Base-by-base conservation (phyloP, 495 filamentous ascomycete genomes). In the Penicillium salamii region DNA sequence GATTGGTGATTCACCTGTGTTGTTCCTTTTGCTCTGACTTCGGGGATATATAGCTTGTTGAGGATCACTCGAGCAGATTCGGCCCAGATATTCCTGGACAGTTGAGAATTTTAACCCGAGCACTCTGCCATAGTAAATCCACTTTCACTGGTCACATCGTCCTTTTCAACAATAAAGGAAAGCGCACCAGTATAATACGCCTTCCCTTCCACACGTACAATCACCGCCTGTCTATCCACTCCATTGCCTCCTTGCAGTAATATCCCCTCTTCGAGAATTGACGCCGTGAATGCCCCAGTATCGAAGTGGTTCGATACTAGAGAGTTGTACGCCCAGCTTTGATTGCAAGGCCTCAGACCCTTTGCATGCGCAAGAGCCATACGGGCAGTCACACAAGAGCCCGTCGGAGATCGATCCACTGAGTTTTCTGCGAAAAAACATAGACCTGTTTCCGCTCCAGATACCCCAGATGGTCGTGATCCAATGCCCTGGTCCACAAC, bases 331-430 rank as follows among this genome's bases (percentile, higher is more conserved):
- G 52, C 40, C 35, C 61, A 42, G 19, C 53, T 53, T 42, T 65
- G 52, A 1, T 52, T 52, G 24, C 1, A 37, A 2, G 13, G 20
- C 12, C 31, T 47, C 39, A 20, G 24, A 15, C 0, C 52, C 55
- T 24, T 62, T 58, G 55, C 53, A 52, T 59, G 49, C 11, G 57
- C 60, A 1, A 63, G 37, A 12, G 60, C 60, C 39, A 63, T 47
- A 3, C 60, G 43, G 3, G 60, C 60, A 14, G 54, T 50, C 2
- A 63, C 60, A 46, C 60, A 63, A 6, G 42, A 36, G 7, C 60
- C 60, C 15, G 62, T 65, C 1, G 62, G 62, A 19, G 62, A 65
- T 19, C 62, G 50, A 14, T 65, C 62, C 34, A 65, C 58, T 20
- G 59, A 50, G 11, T 65, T 49, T 9, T 62, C 48, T 0, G 62